These are phyloP conservation scores for Mortierella sp. DNA, from an alignment of 371 early-diverging fungal species.

Conservation along the genomic window DNA sequence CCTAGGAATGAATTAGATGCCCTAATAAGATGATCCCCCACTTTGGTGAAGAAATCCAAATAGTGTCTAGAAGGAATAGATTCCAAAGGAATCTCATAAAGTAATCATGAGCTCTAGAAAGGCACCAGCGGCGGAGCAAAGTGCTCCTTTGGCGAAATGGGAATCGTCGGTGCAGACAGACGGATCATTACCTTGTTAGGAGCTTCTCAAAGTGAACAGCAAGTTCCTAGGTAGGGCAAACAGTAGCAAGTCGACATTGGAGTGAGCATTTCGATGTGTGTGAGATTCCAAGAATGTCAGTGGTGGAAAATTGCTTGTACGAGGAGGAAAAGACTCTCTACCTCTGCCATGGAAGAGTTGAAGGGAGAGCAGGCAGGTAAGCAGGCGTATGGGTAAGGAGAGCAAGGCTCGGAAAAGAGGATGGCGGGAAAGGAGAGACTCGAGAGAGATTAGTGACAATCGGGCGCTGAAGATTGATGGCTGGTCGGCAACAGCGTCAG, in stretches of 20 bases:
- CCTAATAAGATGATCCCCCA: no score
- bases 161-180: background rate
- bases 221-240: constrained; percentile 33
- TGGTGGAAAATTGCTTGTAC: no score
- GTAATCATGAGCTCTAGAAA: no score
- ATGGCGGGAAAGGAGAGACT: no score
- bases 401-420: background rate
- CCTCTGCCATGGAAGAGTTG: constrained; percentile 8
- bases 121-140: background rate
- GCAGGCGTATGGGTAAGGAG: background rate
- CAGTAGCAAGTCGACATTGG: background rate
- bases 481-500: no score
- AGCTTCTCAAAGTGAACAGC: constrained; percentile 54
- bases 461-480: background rate
- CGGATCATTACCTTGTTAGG: constrained; percentile 40
- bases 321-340: background rate
- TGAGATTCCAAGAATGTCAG: background rate
- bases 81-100: no score
- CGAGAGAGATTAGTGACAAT: background rate
- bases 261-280: background rate
- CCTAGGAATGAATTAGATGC: no score
- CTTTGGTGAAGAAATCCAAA: background rate
- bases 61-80: background rate
- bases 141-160: background rate
- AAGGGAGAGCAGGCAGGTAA: background rate